These are phyloP conservation scores for Canariomyces notabilis DNA, from an alignment of 2,329 filamentous ascomycete species.

Conservation along the genomic window DNA sequence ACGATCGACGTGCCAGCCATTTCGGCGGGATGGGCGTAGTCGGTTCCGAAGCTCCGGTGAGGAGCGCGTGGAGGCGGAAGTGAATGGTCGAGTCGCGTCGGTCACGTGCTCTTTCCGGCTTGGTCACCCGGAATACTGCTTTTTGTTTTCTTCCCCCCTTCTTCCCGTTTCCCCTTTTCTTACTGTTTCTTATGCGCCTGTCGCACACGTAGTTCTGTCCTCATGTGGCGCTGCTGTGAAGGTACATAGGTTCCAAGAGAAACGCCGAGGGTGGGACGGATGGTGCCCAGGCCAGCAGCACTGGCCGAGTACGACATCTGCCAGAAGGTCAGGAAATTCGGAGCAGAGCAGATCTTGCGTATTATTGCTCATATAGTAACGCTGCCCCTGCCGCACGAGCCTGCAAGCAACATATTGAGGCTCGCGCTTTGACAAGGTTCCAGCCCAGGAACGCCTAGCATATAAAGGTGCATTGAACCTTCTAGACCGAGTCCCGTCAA, in stretches of 20 bases:
- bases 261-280: no score
- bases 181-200: not conserved
- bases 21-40: constrained; percentile 16
- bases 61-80: constrained; percentile 3
- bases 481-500: not conserved
- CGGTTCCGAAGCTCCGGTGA: constrained; percentile 1
- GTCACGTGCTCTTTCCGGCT: constrained; percentile 15
- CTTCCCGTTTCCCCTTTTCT: not conserved
- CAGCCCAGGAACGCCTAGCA: not conserved
- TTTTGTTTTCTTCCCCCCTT: not conserved
- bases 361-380: constrained; percentile 1
- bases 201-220: no score
- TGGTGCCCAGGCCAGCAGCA: not conserved
- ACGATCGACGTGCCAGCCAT: constrained; percentile 24
- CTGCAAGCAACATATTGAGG: not conserved
- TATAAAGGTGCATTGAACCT: not conserved
- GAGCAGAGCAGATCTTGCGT: constrained; percentile 1
- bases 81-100: not conserved
- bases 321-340: not conserved
- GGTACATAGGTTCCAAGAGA: no score
- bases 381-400: not conserved
- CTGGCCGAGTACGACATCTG: constrained; percentile 2
- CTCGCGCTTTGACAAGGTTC: not conserved
- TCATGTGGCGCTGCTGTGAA: no score
- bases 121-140: not conserved